A percentile compares a stretch with the other conserved stretches of the same genome.
phyloP scores from a whole-genome alignment of 1,284 basidiomycete genomes.

The Ustilago cynodontis region DNA sequence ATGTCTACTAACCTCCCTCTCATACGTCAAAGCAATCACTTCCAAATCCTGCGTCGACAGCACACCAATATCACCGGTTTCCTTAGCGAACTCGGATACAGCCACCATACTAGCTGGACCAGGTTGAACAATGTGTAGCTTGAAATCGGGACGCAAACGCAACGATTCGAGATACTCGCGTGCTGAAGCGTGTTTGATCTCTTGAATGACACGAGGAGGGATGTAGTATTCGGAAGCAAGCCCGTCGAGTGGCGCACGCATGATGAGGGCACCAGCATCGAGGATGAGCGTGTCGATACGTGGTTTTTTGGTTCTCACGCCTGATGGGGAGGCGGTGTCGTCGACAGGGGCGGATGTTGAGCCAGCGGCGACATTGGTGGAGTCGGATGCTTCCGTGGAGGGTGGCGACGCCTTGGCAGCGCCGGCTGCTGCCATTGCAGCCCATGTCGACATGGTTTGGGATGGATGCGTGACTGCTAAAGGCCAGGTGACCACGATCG shows the following conservation, averaged over 20 bases:
- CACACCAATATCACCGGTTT: conserved; percentile 95
- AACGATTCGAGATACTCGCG: conserved; percentile 65
- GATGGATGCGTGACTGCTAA: no score
- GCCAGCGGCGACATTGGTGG: conserved; percentile 16
- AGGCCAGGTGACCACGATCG: no score
- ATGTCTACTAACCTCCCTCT: conserved; percentile 76
- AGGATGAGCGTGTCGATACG: conserved; percentile 65
- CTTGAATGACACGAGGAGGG: conserved; percentile 63
- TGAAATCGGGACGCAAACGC: conserved; percentile 54
- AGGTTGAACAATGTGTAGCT: conserved; percentile 62
- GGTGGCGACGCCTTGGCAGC: conserved; percentile 27
- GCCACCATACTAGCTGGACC: conserved; percentile 59
- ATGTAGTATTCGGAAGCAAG: conserved; percentile 66
- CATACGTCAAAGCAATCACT: conserved; percentile 88
- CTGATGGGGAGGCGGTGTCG: conserved; percentile 11
- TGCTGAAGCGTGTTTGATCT: conserved; percentile 65
- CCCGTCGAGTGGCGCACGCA: conserved; percentile 59
- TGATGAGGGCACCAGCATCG: conserved; percentile 67
- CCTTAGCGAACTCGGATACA: conserved; percentile 93
- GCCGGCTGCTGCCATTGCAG: conserved; percentile 43
- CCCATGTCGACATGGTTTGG: conserved; percentile 39
- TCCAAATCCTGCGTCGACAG: conserved; percentile 91
- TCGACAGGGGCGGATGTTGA: conserved; percentile 21
- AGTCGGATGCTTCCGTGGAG: conserved; percentile 16
- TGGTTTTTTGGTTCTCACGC: conserved; percentile 39